These are phyloP conservation scores for Botrytis porri DNA, from an alignment of 2,329 filamentous ascomycete species.

Conservation along the genomic window DNA sequence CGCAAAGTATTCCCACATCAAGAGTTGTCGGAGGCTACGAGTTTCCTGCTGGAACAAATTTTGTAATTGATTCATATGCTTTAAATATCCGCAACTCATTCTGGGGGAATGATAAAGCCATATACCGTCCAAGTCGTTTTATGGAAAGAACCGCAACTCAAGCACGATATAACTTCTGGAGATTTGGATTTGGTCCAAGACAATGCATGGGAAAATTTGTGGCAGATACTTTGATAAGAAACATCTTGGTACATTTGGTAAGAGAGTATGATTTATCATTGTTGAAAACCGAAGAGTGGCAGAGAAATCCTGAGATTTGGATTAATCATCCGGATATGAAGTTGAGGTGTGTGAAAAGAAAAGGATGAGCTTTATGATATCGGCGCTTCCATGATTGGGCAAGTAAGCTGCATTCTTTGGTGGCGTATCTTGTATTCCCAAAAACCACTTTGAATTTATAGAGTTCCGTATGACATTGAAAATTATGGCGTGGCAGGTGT, in stretches of 20 bases:
- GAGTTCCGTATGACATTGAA: neutral
- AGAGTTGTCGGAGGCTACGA: conserved; percentile 39
- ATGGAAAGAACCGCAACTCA: conserved; percentile 24
- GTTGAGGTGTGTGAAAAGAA: conserved; percentile 15
- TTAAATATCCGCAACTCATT: conserved; percentile 42
- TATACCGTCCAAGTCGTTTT: conserved; percentile 41
- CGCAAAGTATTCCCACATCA: conserved; percentile 41
- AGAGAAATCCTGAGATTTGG: conserved; percentile 14
- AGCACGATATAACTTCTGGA: conserved; percentile 43
- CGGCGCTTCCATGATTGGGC: neutral
- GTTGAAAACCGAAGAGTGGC: conserved; percentile 11
- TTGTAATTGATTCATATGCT: conserved; percentile 45
- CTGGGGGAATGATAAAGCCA: conserved; percentile 41
- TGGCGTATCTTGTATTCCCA: neutral
- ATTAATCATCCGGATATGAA: conserved; percentile 19
- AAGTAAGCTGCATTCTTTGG: neutral
- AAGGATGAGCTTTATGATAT: neutral
- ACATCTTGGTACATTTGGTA: conserved; percentile 19
- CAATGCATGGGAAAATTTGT: conserved; percentile 45
- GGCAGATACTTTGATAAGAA: conserved; percentile 40
- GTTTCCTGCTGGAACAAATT: conserved; percentile 42
- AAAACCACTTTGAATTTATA: neutral
- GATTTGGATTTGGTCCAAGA: conserved; percentile 46
- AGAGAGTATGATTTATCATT: conserved; percentile 6
- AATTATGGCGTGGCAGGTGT: neutral